Evolutionary conservation across 108 stramenopile genomes (phyloP), one percentile per base, ranked within the genome.

Genomic region (Schizochytrium sp.): DNA sequence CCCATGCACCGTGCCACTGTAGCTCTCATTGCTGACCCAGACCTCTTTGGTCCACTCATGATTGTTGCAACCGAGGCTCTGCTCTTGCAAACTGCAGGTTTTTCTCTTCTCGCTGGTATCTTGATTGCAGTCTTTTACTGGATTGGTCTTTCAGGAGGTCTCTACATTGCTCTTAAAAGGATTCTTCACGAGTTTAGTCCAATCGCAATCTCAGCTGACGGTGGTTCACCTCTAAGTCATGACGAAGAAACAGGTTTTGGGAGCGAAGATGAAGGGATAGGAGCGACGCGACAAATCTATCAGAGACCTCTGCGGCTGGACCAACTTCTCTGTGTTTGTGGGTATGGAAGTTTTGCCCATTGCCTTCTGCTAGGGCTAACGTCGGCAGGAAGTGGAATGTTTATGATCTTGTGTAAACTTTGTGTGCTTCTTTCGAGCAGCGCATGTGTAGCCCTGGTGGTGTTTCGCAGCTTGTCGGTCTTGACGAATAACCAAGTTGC

Each of bases 381-480:
- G 15, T 44, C 64, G 12, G 28, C 64, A 13, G 64, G 64, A 8
- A 44, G 7, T 7, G 64, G 64, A 10, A 7, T 69, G 5, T 69
- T 69, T 44, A 38, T 69, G 64, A 38, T 69, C 5, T 44, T 69
- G 40, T 69, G 64, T 44, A 69, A 69, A 15, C 64, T 69, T 38
- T 28, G 64, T 69, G 64, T 69, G 28, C 64, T 69, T 38, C 64
- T 69, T 69, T 69, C 64, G 10, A 69, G 64, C 28, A 69, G 64
- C 64, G 64, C 64, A 8, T 13, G 64, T 44, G 44, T 69, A 10
- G 64, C 12, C 5, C 64, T 69, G 42, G 64, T 69, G 42, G 64
- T 69, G 10, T 69, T 69, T 15, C 64, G 64, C 10, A 69, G 64
- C 64, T 44, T 69, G 64, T 69, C 64, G 10, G 64, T 69, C 5